Percentiles rank a stretch among this genome's conserved stretches.
phyloP scores from a whole-genome alignment of 148 eudicot genomes.

The Fallopia convolvulus region DNA sequence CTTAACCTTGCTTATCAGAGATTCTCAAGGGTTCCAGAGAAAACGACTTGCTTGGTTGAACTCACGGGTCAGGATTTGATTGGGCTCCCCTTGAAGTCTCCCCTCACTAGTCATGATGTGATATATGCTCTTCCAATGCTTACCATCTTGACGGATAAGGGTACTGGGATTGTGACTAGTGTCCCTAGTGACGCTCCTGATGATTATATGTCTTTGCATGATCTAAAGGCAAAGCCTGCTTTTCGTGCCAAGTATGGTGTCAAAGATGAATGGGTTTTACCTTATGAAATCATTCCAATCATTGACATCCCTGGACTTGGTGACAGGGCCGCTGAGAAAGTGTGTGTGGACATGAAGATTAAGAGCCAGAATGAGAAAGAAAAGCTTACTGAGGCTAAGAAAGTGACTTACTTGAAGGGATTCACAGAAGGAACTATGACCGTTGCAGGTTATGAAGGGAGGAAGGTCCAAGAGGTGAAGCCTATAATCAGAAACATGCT shows the following conservation, averaged over 20 bases:
- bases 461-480: conserved; percentile 81
- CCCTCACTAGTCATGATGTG: conserved; percentile 55
- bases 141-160: conserved; percentile 85
- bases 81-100: conserved; percentile 78
- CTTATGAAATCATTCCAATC: conserved; percentile 76
- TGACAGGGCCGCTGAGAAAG: conserved; percentile 86
- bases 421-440: conserved; percentile 84
- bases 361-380: conserved; percentile 87
- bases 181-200: conserved; percentile 97
- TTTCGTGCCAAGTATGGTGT: conserved; percentile 72
- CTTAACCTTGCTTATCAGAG: conserved; percentile 79
- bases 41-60: conserved; percentile 71
- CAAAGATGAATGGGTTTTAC: conserved; percentile 81
- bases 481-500: conserved; percentile 57
- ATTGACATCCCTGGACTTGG: conserved; percentile 80
- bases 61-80: conserved; percentile 80
- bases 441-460: conserved; percentile 61
- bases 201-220: conserved; percentile 73
- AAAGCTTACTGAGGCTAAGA: conserved; percentile 87
- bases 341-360: conserved; percentile 76
- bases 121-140: conserved; percentile 82
- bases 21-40: conserved; percentile 55
- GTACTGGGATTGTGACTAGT: conserved; percentile 92
- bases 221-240: conserved; percentile 72
- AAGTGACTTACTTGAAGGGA: conserved; percentile 70